Evolutionary conservation across 2,329 filamentous ascomycete genomes (phyloP).

Genomic region (Phoma sp.): DNA sequence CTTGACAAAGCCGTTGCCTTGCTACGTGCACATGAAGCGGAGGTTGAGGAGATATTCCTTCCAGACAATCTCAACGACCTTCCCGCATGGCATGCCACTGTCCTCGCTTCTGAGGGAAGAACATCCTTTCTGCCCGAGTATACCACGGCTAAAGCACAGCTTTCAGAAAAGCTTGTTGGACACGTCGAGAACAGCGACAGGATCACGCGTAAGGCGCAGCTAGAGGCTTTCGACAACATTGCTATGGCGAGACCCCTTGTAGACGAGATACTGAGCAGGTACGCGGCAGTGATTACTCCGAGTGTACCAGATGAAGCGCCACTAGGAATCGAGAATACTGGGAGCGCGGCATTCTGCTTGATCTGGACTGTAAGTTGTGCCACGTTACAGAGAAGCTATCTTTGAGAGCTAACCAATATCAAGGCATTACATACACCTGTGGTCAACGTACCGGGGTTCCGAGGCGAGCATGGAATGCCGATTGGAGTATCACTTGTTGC

Average conservation of each 20-base stretch:
- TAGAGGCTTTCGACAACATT: slow-evolving; percentile 63
- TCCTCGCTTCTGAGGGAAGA: slow-evolving; percentile 61
- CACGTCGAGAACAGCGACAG: slow-evolving; percentile 59
- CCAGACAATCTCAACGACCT: slow-evolving; percentile 58
- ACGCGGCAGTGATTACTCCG: slow-evolving; percentile 64
- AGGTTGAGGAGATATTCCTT: slow-evolving; percentile 63
- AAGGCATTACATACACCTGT: slow-evolving; percentile 63
- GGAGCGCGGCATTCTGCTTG: slow-evolving; percentile 59
- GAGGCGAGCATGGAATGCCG: slow-evolving; percentile 63
- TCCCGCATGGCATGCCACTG: slow-evolving; percentile 59
- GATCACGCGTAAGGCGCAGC: slow-evolving; percentile 55
- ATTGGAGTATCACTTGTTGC: slow-evolving; percentile 64
- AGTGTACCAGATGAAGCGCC: slow-evolving; percentile 68
- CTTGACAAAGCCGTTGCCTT: slow-evolving; percentile 44
- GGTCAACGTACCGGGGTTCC: slow-evolving; percentile 69
- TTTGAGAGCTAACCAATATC: slow-evolving; percentile 3
- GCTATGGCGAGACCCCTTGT: slow-evolving; percentile 61
- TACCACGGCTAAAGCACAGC: slow-evolving; percentile 53
- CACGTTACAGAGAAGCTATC: background rate
- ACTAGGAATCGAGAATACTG: slow-evolving; percentile 60
- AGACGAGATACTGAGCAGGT: slow-evolving; percentile 60
- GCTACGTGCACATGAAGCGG: slow-evolving; percentile 56
- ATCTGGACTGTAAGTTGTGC: slow-evolving; percentile 55
- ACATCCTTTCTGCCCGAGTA: slow-evolving; percentile 63
- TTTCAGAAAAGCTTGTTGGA: slow-evolving; percentile 54